These are phyloP conservation scores for Anisodus tanguticus DNA, from an alignment of 257 asterid species.

Conservation along the genomic window DNA sequence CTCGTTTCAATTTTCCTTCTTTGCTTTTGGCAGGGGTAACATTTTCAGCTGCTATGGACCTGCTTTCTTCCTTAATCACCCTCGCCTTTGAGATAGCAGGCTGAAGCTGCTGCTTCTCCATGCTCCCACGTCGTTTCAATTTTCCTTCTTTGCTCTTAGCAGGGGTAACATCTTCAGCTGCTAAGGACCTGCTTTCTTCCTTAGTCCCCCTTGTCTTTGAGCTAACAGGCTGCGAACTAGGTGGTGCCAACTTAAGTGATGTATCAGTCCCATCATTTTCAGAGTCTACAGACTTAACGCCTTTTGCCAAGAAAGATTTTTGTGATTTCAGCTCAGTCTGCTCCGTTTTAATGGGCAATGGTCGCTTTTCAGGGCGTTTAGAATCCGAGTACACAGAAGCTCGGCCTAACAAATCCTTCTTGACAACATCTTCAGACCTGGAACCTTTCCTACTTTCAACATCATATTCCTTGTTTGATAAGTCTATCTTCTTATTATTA, in stretches of 20 bases:
- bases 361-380: conserved; percentile 50
- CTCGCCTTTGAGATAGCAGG: conserved; percentile 60
- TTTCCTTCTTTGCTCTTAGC: conserved; percentile 46
- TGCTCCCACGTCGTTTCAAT: conserved; percentile 75
- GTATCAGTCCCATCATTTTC: conserved; percentile 64
- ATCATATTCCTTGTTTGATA: conserved; percentile 47
- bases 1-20: conserved; percentile 63
- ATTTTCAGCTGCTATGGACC: conserved; percentile 36
- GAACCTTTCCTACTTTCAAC: conserved; percentile 54
- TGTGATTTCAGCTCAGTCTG: conserved; percentile 42
- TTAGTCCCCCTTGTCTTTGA: conserved; percentile 57
- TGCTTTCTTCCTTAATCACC: conserved; percentile 60
- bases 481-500: conserved; percentile 70
- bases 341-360: conserved; percentile 45
- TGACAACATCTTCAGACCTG: conserved; percentile 46
- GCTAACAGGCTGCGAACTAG: conserved; percentile 53
- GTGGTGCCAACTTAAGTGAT: conserved; percentile 70
- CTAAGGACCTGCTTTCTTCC: conserved; percentile 51
- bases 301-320: conserved; percentile 46
- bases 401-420: conserved; percentile 44
- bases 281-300: conserved; percentile 43
- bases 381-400: conserved; percentile 44
- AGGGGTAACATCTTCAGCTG: conserved; percentile 34
- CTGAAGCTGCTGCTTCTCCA: conserved; percentile 80
- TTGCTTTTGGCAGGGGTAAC: conserved; percentile 33